These are phyloP conservation scores for Acrocalymma vagum DNA, from an alignment of 2,329 filamentous ascomycete genomes.

Conservation along the genomic window DNA sequence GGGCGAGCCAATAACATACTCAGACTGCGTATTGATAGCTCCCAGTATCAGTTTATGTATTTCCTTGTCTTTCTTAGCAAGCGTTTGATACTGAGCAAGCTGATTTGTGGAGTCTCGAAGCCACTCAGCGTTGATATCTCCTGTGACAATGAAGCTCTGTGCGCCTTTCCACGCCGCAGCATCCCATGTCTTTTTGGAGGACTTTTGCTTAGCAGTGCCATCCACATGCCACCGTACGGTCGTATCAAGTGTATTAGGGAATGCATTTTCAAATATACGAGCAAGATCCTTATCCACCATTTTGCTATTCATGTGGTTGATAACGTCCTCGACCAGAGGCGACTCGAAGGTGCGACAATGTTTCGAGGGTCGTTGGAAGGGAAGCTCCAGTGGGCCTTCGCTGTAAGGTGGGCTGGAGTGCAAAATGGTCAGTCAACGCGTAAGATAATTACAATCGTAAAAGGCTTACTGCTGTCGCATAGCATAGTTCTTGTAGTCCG, in stretches of 20 bases:
- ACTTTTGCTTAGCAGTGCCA: slow-evolving; percentile 56
- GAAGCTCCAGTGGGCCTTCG: slow-evolving; percentile 78
- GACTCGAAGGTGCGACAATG: slow-evolving; percentile 92
- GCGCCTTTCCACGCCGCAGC: slow-evolving; percentile 77
- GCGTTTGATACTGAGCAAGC: slow-evolving; percentile 83
- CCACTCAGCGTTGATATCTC: slow-evolving; percentile 94
- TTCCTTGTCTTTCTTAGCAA: slow-evolving; percentile 81
- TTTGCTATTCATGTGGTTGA: slow-evolving; percentile 78
- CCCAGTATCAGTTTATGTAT: slow-evolving; percentile 85
- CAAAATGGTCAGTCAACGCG: slow-evolving; percentile 10
- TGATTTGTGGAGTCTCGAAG: slow-evolving; percentile 93
- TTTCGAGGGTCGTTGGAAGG: slow-evolving; percentile 83
- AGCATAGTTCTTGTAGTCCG: slow-evolving; percentile 71
- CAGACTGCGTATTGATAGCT: slow-evolving; percentile 94
- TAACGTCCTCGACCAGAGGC: slow-evolving; percentile 85
- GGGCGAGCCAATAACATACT: slow-evolving; percentile 92
- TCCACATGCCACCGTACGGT: slow-evolving; percentile 88
- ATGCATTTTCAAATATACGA: slow-evolving; percentile 92
- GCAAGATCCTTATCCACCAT: slow-evolving; percentile 89
- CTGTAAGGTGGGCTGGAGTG: slow-evolving; percentile 75
- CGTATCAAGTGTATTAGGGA: slow-evolving; percentile 90
- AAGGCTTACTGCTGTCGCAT: slow-evolving; percentile 65
- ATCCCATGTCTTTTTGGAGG: slow-evolving; percentile 41
- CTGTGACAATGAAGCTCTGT: slow-evolving; percentile 93
- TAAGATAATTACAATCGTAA: no score